Evolutionary conservation across 257 asterid genomes (phyloP).

Genomic region (Gardenia jasminoides): DNA sequence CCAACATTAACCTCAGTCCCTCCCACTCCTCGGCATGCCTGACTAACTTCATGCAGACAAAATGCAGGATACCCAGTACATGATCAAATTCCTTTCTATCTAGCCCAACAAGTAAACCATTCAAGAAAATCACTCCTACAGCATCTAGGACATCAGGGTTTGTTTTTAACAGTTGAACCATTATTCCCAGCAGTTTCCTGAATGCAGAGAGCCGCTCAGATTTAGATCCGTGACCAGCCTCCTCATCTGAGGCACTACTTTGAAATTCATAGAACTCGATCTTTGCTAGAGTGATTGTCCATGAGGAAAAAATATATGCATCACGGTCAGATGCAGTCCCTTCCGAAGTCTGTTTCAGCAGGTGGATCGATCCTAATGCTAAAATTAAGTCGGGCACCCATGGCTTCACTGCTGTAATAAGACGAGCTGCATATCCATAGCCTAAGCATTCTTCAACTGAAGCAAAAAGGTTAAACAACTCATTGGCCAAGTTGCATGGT

Average conservation of each 20-base stretch:
- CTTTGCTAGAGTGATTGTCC: conserved; percentile 60
- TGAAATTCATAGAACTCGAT: conserved; percentile 55
- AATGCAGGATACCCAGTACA: conserved; percentile 59
- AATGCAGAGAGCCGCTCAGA: conserved; percentile 45
- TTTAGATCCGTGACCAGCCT: conserved; percentile 28
- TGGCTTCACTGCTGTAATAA: conserved; percentile 50
- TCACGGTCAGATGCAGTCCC: conserved; percentile 30
- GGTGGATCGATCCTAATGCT: conserved; percentile 58
- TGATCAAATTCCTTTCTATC: conserved; percentile 47
- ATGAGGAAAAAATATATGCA: conserved; percentile 42
- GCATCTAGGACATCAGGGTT: conserved; percentile 61
- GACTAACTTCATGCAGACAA: conserved; percentile 60
- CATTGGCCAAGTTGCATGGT: conserved; percentile 51
- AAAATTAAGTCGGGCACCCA: conserved; percentile 85
- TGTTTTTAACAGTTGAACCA: conserved; percentile 45
- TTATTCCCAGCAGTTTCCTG: conserved; percentile 45
- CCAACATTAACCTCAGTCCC: conserved; percentile 50
- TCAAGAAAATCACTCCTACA: conserved; percentile 54
- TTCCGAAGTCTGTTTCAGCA: conserved; percentile 40
- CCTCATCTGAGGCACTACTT: conserved; percentile 41
- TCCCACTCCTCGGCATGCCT: conserved; percentile 47
- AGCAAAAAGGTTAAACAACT: conserved; percentile 51
- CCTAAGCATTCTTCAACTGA: conserved; percentile 73
- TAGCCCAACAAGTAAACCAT: conserved; percentile 43
- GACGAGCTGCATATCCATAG: conserved; percentile 53